Percentiles rank a stretch among this genome's conserved stretches.
These are phyloP conservation scores for Geosmithia flava DNA, from an alignment of 2,329 filamentous ascomycete genomes.

Conservation along the genomic window DNA sequence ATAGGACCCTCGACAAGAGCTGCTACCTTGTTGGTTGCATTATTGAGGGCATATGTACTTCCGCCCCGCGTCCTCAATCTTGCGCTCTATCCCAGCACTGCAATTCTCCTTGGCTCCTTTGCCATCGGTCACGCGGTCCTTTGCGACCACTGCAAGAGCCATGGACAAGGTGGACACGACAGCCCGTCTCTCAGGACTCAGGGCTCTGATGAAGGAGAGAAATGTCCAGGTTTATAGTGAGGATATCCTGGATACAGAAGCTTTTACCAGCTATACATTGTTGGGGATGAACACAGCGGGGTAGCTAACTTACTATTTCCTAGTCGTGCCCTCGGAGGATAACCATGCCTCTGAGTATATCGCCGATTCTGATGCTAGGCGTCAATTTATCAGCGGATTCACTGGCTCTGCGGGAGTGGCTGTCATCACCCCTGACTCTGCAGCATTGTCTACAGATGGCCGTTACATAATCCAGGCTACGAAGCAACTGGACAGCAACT, in stretches of 20 bases:
- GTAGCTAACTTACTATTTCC: slow-evolving; percentile 4
- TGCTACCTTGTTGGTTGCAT: not conserved
- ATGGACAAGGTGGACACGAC: slow-evolving; percentile 54
- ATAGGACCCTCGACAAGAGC: not conserved
- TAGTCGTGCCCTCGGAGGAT: slow-evolving; percentile 94
- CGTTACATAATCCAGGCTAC: slow-evolving; percentile 96
- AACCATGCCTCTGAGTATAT: slow-evolving; percentile 98
- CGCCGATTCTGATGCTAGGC: slow-evolving; percentile 82
- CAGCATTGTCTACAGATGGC: slow-evolving; percentile 85
- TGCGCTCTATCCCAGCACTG: not conserved
- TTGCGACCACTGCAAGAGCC: not conserved
- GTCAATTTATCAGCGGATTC: slow-evolving; percentile 88
- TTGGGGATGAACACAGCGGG: slow-evolving; percentile 6
- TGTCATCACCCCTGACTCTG: slow-evolving; percentile 74
- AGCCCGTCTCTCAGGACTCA: slow-evolving; percentile 60
- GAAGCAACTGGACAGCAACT: slow-evolving; percentile 84
- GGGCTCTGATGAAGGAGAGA: slow-evolving; percentile 76
- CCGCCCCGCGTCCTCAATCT: not conserved
- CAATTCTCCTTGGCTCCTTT: not conserved
- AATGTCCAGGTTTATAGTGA: slow-evolving; percentile 88
- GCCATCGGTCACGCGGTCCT: not conserved
- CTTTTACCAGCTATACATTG: not conserved
- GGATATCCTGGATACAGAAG: slow-evolving; percentile 7
- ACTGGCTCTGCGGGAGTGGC: slow-evolving; percentile 90
- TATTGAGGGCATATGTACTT: not conserved